Conservation (phyloP, 345 rosid species). For the Conringia planisiliqua region DNA sequence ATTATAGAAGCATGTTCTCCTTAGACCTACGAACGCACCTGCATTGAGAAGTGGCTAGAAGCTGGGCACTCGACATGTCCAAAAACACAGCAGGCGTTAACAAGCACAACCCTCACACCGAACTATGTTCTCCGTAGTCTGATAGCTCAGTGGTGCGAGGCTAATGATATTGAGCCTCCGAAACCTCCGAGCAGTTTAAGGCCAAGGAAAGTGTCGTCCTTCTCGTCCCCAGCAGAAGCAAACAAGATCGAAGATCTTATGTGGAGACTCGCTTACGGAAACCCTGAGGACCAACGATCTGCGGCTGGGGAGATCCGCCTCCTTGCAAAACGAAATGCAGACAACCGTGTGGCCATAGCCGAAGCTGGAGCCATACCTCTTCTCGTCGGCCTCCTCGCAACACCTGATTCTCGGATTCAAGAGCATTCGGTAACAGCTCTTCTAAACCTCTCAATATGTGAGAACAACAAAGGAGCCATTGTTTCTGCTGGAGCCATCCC, state of each 20-base stretch:
- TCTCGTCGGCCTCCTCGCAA: slow-evolving; percentile 73
- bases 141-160: slow-evolving; percentile 96
- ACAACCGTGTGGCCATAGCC: slow-evolving; percentile 94
- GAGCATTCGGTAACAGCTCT: slow-evolving; percentile 97
- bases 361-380: slow-evolving; percentile 99
- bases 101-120: slow-evolving; percentile 67
- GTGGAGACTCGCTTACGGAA: slow-evolving; percentile 67
- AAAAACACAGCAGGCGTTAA: slow-evolving; percentile 82
- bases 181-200: slow-evolving; percentile 69
- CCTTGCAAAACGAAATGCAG: slow-evolving; percentile 95
- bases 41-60: slow-evolving; percentile 96
- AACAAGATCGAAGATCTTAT: slow-evolving; percentile 71
- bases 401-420: slow-evolving; percentile 84
- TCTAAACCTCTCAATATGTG: slow-evolving; percentile 93
- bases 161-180: slow-evolving; percentile 85
- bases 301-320: slow-evolving; percentile 97
- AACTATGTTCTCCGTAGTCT: slow-evolving; percentile 94
- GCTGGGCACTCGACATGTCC: slow-evolving; percentile 90
- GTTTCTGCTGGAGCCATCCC: slow-evolving; percentile 89
- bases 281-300: slow-evolving; percentile 71
- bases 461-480: slow-evolving; percentile 89
- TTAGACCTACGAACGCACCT: slow-evolving; percentile 90
- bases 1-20: not conserved
- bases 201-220: slow-evolving; percentile 56
- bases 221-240: slow-evolving; percentile 71